Percentiles rank a stretch among this genome's conserved stretches.
These are phyloP conservation scores for Talaromyces atroroseus DNA, from an alignment of 2,329 filamentous ascomycete genomes.

Conservation along the genomic window DNA sequence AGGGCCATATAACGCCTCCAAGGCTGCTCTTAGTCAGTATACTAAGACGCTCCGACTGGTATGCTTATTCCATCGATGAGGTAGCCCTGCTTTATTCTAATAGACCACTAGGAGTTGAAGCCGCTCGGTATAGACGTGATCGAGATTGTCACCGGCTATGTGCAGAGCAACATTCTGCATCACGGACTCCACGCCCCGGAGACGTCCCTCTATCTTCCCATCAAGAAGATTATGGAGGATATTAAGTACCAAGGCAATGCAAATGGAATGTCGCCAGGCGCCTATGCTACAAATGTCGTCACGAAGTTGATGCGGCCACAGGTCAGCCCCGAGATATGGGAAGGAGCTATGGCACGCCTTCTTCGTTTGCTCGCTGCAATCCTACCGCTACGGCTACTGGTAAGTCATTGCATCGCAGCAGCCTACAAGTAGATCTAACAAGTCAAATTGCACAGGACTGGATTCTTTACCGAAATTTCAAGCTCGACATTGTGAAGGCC, in stretches of 20 bases:
- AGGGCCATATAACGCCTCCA: constrained; percentile 4
- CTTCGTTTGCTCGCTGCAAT: background rate
- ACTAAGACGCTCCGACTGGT: background rate
- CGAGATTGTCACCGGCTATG: constrained; percentile 1
- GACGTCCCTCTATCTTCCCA: background rate
- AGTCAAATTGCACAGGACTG: background rate
- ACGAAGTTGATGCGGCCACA: background rate
- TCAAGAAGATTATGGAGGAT: constrained; percentile 11
- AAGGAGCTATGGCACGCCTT: background rate
- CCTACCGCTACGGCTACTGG: background rate
- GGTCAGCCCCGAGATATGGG: background rate
- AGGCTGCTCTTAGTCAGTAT: constrained; percentile 7
- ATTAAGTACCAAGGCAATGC: constrained; percentile 16
- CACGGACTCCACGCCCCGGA: background rate
- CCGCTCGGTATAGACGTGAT: constrained; percentile 1
- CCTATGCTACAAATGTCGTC: constrained; percentile 14
- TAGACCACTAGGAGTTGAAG: background rate
- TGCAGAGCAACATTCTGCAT: constrained; percentile 1
- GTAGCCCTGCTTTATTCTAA: background rate
- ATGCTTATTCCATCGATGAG: background rate
- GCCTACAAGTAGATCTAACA: background rate
- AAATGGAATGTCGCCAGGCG: constrained; percentile 16
- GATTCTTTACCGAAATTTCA: background rate
- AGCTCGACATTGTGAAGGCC: background rate
- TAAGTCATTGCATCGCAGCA: background rate